A percentile compares a stretch with the other conserved stretches of the same genome.
Conservation (phyloP, 1,284 basidiomycete genomes). For the Athelia sp. region DNA sequence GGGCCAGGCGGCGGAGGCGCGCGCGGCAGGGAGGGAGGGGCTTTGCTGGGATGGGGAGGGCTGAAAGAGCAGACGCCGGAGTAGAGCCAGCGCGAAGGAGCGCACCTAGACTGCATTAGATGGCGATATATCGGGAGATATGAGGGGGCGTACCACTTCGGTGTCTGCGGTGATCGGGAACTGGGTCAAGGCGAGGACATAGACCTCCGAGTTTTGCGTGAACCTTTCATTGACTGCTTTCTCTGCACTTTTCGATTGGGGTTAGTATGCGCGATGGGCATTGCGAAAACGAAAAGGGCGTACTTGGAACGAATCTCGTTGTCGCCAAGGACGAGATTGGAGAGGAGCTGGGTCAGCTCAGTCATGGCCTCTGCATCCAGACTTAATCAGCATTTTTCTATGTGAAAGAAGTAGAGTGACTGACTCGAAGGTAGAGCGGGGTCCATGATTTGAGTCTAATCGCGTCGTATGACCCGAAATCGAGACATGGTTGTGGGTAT, state of each 20-base stretch:
- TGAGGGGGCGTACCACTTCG: conserved; percentile 55
- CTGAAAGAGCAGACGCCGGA: conserved; percentile 71
- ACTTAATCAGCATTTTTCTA: not conserved
- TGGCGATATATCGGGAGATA: conserved; percentile 2
- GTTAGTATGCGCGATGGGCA: not conserved
- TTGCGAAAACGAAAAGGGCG: conserved; percentile 5
- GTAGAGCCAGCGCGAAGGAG: conserved; percentile 73
- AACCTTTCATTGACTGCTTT: conserved; percentile 74
- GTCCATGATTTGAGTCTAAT: conserved; percentile 27
- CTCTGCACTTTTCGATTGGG: conserved; percentile 50
- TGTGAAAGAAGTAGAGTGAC: not conserved
- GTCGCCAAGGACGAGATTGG: conserved; percentile 75
- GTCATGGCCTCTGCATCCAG: conserved; percentile 56
- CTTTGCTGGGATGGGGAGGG: conserved; percentile 27
- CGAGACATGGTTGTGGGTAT: no score
- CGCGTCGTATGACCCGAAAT: no score
- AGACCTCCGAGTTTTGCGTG: conserved; percentile 69
- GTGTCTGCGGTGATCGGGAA: conserved; percentile 69
- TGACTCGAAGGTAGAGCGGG: conserved; percentile 25
- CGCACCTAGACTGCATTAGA: conserved; percentile 51
- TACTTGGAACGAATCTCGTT: conserved; percentile 72
- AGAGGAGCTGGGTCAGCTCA: conserved; percentile 75
- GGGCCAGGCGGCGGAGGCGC: conserved; percentile 12
- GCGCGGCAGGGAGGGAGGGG: conserved; percentile 11
- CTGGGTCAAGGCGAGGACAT: conserved; percentile 69